These are phyloP conservation scores for Adenanthera pavonina DNA, from an alignment of 306 rosid genomes.

Conservation along the genomic window DNA sequence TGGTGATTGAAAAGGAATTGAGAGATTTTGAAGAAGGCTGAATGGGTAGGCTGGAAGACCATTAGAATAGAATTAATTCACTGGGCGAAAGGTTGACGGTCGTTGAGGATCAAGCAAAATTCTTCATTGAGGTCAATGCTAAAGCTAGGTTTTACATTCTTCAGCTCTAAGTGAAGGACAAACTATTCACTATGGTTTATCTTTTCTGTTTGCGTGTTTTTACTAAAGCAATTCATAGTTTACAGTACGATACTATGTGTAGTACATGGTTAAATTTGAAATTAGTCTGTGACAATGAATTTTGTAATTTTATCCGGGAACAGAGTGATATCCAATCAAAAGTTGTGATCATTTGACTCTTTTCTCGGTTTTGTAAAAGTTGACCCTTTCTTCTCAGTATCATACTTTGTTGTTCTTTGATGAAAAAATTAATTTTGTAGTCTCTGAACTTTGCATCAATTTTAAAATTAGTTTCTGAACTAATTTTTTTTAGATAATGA, in stretches of 20 bases:
- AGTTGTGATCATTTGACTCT: neutral
- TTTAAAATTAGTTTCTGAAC: too few species aligned
- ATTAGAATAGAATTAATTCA: constrained; percentile 38
- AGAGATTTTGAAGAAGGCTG: constrained; percentile 66
- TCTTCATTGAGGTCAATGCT: constrained; percentile 50
- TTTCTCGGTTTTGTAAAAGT: neutral
- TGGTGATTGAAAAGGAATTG: constrained; percentile 49
- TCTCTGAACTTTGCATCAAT: too few species aligned
- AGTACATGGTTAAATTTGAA: constrained; percentile 40
- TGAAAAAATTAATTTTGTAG: too few species aligned
- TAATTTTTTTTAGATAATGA: too few species aligned
- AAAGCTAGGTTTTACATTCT: constrained; percentile 47
- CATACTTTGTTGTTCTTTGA: neutral
- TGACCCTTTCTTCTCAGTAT: neutral
- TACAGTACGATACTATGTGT: constrained; percentile 18
- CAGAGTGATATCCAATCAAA: neutral
- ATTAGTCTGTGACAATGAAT: neutral
- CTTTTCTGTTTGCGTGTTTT: neutral
- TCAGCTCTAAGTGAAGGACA: constrained; percentile 44
- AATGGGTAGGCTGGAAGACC: constrained; percentile 45
- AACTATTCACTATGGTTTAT: constrained; percentile 44
- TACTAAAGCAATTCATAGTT: neutral
- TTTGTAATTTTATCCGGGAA: neutral
- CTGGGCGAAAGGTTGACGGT: constrained; percentile 49
- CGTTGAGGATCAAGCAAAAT: constrained; percentile 53